phyloP scores from a whole-genome alignment of 495 filamentous ascomycete species.

The Aspergillus avenaceus region DNA sequence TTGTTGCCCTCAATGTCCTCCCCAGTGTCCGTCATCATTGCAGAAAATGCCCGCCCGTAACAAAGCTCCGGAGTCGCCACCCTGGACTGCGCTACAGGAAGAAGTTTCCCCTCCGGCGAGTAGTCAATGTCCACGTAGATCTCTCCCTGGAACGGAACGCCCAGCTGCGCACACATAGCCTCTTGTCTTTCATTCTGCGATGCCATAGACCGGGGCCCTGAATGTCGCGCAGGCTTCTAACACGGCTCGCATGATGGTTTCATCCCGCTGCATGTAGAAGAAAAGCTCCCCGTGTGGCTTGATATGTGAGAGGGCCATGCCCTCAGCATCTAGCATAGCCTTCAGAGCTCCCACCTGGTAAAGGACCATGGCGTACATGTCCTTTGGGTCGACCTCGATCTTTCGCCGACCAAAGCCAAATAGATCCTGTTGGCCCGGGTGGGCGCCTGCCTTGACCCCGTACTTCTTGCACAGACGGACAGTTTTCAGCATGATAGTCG shows the following conservation, averaged over 20 bases:
- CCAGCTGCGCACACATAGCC: background rate
- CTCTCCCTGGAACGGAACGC: background rate
- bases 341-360: slow-evolving; percentile 2
- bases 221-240: background rate
- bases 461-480: background rate
- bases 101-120: background rate
- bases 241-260: background rate
- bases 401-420: background rate
- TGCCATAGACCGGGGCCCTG: background rate
- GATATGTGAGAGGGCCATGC: background rate
- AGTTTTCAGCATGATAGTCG: slow-evolving; percentile 1
- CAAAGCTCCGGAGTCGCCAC: background rate
- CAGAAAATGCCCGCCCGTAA: background rate
- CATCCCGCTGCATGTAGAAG: background rate
- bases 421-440: background rate
- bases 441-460: background rate
- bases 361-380: background rate
- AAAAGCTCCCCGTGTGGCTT: background rate
- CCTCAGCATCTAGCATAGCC: background rate
- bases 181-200: background rate
- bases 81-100: background rate
- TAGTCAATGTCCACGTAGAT: background rate
- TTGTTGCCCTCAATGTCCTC: background rate
- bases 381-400: background rate
- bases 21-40: background rate